phyloP scores from a whole-genome alignment of 768 basidiomycete species.

The Amanita thiersii region DNA sequence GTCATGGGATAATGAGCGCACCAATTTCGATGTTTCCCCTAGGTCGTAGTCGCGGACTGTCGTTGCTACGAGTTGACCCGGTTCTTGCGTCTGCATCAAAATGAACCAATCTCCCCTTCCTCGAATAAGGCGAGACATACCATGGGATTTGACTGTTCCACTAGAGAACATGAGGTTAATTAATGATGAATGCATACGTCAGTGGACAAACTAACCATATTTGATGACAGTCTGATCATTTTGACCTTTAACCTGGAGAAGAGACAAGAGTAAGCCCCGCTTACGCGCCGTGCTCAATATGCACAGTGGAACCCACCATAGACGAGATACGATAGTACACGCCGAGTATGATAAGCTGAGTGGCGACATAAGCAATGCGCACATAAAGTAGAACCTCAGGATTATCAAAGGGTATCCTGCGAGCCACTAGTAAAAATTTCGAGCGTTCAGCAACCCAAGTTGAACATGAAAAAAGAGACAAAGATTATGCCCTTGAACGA shows the following conservation, averaged over 20 bases:
- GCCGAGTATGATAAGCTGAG: conserved; percentile 64
- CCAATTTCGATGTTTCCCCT: conserved; percentile 74
- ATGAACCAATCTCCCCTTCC: not conserved
- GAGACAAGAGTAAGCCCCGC: too few species aligned
- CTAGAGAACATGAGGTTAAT: conserved; percentile 28
- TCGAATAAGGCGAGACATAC: conserved; percentile 29
- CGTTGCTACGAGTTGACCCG: conserved; percentile 76
- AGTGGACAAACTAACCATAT: conserved; percentile 57
- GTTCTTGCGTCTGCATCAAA: conserved; percentile 44
- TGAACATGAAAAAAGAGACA: not conserved
- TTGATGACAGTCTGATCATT: conserved; percentile 95
- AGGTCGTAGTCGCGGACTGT: conserved; percentile 95
- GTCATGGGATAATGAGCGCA: conserved; percentile 20
- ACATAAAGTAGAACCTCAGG: conserved; percentile 75
- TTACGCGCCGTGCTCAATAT: too few species aligned
- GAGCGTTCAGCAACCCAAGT: conserved; percentile 8
- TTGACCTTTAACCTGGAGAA: conserved; percentile 76
- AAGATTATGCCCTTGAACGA: not conserved
- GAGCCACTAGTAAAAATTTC: conserved; percentile 66
- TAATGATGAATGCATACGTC: conserved; percentile 1
- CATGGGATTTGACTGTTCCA: conserved; percentile 72
- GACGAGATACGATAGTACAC: conserved; percentile 76
- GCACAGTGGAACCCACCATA: conserved; percentile 38
- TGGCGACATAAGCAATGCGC: conserved; percentile 72
- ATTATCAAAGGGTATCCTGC: conserved; percentile 87